Base-by-base conservation (phyloP, 768 basidiomycete genomes). In the Tulasnella calospora region DNA sequence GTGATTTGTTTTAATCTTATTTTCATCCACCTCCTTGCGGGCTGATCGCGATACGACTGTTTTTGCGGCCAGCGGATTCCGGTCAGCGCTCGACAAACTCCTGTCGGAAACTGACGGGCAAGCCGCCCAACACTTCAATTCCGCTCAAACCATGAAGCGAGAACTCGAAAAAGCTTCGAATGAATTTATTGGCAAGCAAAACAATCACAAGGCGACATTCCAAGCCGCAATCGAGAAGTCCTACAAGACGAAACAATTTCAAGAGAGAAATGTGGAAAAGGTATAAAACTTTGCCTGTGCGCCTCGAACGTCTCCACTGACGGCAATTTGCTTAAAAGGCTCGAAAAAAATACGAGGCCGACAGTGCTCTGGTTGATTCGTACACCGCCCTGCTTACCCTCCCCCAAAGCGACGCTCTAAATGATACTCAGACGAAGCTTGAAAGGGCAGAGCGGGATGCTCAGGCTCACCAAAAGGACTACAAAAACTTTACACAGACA, bases 351-450 rank as follows among this genome's bases (percentile, higher is more conserved):
- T 99, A 98, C 85, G 94, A 98, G 84, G 86, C 88, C 71, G 97
- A 98, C 82, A 96, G 95, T 83, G 86, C 96, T n/a, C 90, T 92
- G 72, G 95, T 98, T 87, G 98, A 97, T 82, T 92, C 94, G 1
- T 95, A 93, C 82, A 95, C 95, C 4, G 96, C 96, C 9, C 95
- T 97, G 83, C 89, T 92, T 41, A 91, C 93, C 1, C 89, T 98
- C 10, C 90, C 94, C 36, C 97, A 98, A 83, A 98, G 98, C 36
- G 98, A 99, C 81, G 86, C 89, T 98, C 47, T 89, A 91, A 40
- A 82, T 90, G 76, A 97, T 95, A 85, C 88, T 23, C 69, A 82
- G 40, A 44, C 97, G 98, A 98, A 95, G 85, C 87, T 98, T 30
- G 95, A 97, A 81, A 89, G 92, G 36, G 94, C 94, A 0, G 91